Evolutionary conservation across 2,329 filamentous ascomycete genomes (phyloP), one percentile per base, ranked within the genome.

Genomic region (Colletotrichum spinosum): DNA sequence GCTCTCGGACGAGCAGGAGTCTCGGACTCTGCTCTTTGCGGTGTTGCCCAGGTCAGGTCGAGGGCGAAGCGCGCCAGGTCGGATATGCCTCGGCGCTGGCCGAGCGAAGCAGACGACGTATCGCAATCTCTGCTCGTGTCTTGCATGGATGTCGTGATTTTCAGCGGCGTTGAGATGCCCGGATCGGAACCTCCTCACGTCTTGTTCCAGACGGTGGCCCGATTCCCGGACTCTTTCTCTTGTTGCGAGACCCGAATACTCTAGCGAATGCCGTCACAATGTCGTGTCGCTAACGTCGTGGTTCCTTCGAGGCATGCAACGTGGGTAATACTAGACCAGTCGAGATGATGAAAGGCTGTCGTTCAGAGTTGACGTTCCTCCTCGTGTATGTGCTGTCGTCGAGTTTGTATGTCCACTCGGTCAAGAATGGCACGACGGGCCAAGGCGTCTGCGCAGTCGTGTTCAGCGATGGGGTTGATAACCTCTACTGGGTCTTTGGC

Each of bases 11-110:
- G 83, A 80, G 83, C 81, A 81, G 80, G 76, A 77, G 79, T 80
- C 77, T 82, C 81, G 74, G 80, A 83, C 81, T 83, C 80, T 82
- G 79, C 80, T 84, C 81, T 81, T 69, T 35, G n/a, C 34, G 69
- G 70, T 72, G 72, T 72, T 74, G 79, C 80, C 83, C 85, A 83
- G 77, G 81, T 81, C 80, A 82, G 79, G 80, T 86, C 85, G 72
- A 86, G 81, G 77, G 80, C 80, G 75, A 84, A 84, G 73, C 81
- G 81, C 74, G 83, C 81, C 78, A 84, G 79, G 71, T 86, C 82
- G 76, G 81, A 81, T 76, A 81, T 80, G 73, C 84, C 83, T 82
- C 86, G 86, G 80, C 84, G 84, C 74, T 86, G 83, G 79, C 86
- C 85, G 79, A 87, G 82, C 70, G 83, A 79, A 73, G 77, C 74